A percentile compares a stretch with the other conserved stretches of the same genome.
These are phyloP conservation scores for Ajuga chamaepitys DNA, from an alignment of 257 asterid species.

Conservation along the genomic window DNA sequence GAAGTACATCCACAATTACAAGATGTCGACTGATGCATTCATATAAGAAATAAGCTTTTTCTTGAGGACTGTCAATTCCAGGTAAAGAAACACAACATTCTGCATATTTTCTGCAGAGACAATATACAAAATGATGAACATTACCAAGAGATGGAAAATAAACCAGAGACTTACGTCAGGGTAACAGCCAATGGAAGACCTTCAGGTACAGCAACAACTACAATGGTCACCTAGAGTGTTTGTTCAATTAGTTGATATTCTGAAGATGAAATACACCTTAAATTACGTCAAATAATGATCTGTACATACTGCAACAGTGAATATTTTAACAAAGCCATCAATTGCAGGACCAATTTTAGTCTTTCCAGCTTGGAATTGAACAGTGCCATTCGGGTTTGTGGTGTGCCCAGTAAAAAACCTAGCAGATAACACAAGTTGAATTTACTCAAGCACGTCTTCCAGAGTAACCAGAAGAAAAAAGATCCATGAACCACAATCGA, in stretches of 20 bases:
- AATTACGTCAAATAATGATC: not conserved
- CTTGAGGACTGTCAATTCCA: not conserved
- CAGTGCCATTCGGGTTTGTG: constrained; percentile 41
- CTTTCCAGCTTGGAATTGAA: constrained; percentile 57
- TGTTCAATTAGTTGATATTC: constrained; percentile 9
- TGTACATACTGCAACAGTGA: constrained; percentile 86
- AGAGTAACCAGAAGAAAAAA: constrained; percentile 8
- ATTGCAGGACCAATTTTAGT: constrained; percentile 61
- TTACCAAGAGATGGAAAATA: not conserved
- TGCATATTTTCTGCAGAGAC: constrained; percentile 1
- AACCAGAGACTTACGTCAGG: constrained; percentile 57
- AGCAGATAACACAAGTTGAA: constrained; percentile 15
- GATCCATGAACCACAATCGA: not conserved
- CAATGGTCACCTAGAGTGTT: constrained; percentile 73
- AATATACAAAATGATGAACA: constrained; percentile 2
- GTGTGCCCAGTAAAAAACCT: constrained; percentile 86
- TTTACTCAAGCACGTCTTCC: not conserved
- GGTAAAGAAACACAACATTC: not conserved
- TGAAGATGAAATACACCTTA: constrained; percentile 5
- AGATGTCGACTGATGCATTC: not conserved
- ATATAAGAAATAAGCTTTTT: not conserved
- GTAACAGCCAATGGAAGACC: constrained; percentile 99
- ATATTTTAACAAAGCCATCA: constrained; percentile 70
- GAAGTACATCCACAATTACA: not conserved
- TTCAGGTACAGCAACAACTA: constrained; percentile 97